Base-by-base conservation (phyloP, 306 rosid genomes). In the Vigna nakashimae region DNA sequence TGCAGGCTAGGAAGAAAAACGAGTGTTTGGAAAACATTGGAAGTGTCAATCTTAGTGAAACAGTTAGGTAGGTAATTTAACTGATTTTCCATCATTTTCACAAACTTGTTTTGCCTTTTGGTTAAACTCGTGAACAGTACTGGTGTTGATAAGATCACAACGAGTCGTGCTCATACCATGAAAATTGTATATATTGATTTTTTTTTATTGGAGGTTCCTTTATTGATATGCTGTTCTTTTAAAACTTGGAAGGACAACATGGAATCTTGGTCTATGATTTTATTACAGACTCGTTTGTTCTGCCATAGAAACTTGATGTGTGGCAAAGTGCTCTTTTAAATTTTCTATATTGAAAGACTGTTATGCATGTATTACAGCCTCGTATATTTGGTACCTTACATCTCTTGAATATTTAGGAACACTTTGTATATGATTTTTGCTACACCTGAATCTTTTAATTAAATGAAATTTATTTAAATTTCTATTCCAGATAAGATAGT, bases 181-280 rank as follows among this genome's bases (percentile, higher is more conserved):
- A 32, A 42, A 79, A 76, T 13, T 83, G 87, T 75, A 75, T 46
- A 83, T 75, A 78, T 66, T 78, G 76, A 65, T 79, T 67, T 42
- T 50, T 73, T 26, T 26, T 50, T 48, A 20, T 28, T 71, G 38
- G n/a, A 71, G 74, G 16, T 82, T 46, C 30, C 38, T 50, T 42
- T 51, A 22, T 45, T 71, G 65, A 65, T 46, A 17, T 62, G 24
- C 30, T 55, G 13, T 65, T 76, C 40, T 18, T 69, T 42, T 60
- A 6, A 7, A 53, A 51, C 53, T 64, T 34, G 8, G 8, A 69
- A 22, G 20, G 8, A 36, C 50, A 10, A 56, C 17, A 2, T 55
- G 28, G 73, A 52, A 68, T 30, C 49, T 14, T 53, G 78, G 42
- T 32, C 43, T 50, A 30, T 28, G 20, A 12, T 13, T 66, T 48